Evolutionary conservation across 2,329 filamentous ascomycete genomes (phyloP).

Genomic region (Fusarium oxysporum): DNA sequence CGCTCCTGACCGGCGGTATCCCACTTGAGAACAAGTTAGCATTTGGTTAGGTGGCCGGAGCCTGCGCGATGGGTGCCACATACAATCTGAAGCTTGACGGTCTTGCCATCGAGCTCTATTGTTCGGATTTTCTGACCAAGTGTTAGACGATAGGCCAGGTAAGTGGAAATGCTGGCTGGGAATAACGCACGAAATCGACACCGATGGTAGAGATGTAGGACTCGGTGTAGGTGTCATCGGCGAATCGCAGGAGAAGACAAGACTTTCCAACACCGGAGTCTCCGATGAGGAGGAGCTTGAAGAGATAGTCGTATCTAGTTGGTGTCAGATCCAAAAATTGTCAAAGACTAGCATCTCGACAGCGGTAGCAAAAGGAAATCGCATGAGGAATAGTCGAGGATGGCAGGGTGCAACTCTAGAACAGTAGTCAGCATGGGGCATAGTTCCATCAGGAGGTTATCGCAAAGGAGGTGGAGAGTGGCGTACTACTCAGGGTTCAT

Average conservation of each 20-base stretch:
- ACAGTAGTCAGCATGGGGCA: conserved; percentile 41
- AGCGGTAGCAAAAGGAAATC: not conserved
- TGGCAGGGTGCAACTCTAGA: conserved; percentile 42
- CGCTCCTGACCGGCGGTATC: conserved; percentile 99
- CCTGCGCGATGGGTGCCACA: conserved; percentile 50
- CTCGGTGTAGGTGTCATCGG: conserved; percentile 99
- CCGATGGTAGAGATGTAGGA: conserved; percentile 99
- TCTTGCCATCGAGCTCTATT: conserved; percentile 99
- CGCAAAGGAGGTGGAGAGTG: conserved; percentile 47
- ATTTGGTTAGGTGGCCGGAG: not conserved
- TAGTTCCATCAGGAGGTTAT: conserved; percentile 48
- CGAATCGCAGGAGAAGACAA: conserved; percentile 96
- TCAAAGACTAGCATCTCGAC: conserved; percentile 18
- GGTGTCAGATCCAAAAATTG: conserved; percentile 42
- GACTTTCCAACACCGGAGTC: conserved; percentile 99
- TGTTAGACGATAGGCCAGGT: conserved; percentile 22
- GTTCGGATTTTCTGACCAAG: conserved; percentile 93
- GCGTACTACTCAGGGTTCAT: conserved; percentile 96
- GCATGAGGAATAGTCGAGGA: conserved; percentile 11
- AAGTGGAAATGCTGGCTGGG: not conserved
- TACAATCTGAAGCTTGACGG: conserved; percentile 99
- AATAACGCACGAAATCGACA: conserved; percentile 89
- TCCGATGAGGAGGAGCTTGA: conserved; percentile 99
- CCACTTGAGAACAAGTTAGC: conserved; percentile 72
- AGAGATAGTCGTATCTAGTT: conserved; percentile 98